Base-by-base conservation (phyloP, 2,329 filamentous ascomycete species). In the Alternaria solani region DNA sequence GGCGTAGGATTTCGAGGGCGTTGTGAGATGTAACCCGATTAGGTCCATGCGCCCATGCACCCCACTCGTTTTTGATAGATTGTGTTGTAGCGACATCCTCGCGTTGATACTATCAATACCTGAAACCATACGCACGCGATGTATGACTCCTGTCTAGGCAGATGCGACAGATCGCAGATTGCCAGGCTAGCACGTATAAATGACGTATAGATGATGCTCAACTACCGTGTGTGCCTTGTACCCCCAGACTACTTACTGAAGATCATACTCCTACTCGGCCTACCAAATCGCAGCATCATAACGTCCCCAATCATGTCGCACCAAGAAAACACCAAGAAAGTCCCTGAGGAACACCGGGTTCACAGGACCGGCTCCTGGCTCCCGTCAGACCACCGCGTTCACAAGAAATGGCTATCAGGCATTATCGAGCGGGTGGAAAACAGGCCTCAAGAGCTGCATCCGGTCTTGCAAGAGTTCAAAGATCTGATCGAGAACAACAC, bases 401-500 rank as follows among this genome's bases (percentile, higher is more conserved):
- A 90, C 74, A 83, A 82, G 56, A 83, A 87, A 73, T 92, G 86
- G 87, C 83, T 92, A n/a, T 78, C 79, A 7, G 81, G 81, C 14
- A 81, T 87, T 20, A 82, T 89, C 43, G 76, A 84, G 7, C 80
- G 88, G 41, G 84, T 88, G 23, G 85, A 88, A 66, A 75, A 80
- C 16, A 77, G 85, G 7, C 70, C 77, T 5, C 77, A 84, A 65
- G 75, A 83, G 2, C 80, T 91, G 0, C 82, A 85, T 12, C 88
- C 88, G 0, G 87, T 87, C 0, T 76, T 92, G 0, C 68, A 84
- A 62, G 89, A 91, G 64, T 91, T 92, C 79, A 83, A 88, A 70
- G 75, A 85, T 1, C 78, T 91, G 25, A 91, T 92, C 63, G 89
- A 92, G 73, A 75, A 75, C 28, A 87, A 87, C 64, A 80, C 88